A percentile compares a stretch with the other conserved stretches of the same genome.
Evolutionary conservation across 2,329 filamentous ascomycete species (phyloP).

Genomic region (Pseudogymnoascus sp.): DNA sequence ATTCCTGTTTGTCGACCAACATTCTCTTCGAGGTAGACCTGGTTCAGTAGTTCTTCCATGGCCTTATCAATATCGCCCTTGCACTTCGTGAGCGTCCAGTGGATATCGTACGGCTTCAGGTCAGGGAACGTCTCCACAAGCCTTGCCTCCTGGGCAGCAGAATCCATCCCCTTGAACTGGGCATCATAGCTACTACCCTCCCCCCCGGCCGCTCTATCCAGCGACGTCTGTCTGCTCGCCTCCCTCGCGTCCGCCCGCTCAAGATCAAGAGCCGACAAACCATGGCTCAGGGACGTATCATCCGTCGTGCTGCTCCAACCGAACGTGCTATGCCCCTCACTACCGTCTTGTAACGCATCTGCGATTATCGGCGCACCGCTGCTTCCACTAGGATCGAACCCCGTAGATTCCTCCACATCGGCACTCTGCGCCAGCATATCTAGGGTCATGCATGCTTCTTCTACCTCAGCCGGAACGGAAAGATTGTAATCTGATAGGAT

Average conservation of each 20-base stretch:
- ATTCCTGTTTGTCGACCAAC: conserved; percentile 61
- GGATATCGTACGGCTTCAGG: conserved; percentile 58
- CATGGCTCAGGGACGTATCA: conserved; percentile 24
- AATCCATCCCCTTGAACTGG: conserved; percentile 35
- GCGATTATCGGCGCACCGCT: conserved; percentile 31
- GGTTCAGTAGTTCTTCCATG: conserved; percentile 73
- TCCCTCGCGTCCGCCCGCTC: conserved; percentile 25
- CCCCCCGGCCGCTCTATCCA: conserved; percentile 35
- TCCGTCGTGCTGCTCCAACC: conserved; percentile 25
- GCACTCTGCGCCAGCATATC: conserved; percentile 59
- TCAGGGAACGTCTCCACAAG: conserved; percentile 66
- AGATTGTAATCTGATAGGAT: conserved; percentile 70
- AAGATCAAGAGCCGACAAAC: conserved; percentile 20
- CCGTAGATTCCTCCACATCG: conserved; percentile 58
- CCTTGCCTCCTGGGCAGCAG: conserved; percentile 54
- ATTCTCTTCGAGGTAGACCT: conserved; percentile 66
- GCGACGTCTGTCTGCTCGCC: conserved; percentile 47
- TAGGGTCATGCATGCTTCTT: conserved; percentile 51
- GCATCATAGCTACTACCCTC: conserved; percentile 5
- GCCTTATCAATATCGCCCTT: conserved; percentile 60
- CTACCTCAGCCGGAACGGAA: conserved; percentile 41
- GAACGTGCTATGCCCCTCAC: conserved; percentile 16
- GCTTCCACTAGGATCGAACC: conserved; percentile 72
- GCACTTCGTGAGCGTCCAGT: conserved; percentile 58
- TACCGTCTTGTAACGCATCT: not conserved